Percentiles rank a stretch among this genome's conserved stretches.
Conservation (phyloP, 2,329 filamentous ascomycete species). For the Cladophialophora chaetospira region DNA sequence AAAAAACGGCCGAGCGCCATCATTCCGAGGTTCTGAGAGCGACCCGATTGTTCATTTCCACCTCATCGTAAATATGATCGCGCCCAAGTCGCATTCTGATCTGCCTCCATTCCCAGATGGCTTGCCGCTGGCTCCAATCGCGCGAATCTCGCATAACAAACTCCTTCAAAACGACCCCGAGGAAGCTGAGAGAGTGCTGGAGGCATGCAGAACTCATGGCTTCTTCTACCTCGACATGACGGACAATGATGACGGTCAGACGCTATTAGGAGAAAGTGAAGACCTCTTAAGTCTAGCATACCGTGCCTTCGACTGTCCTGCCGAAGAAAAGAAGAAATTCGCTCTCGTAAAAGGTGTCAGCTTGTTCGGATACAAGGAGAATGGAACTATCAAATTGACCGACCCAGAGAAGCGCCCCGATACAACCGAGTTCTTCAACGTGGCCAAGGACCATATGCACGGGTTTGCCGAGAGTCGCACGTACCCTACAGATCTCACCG, state of each 20-base stretch:
- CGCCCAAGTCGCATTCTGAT: background rate
- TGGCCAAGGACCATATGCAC: slow-evolving; percentile 14
- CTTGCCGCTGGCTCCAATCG: slow-evolving; percentile 45
- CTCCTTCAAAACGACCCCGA: slow-evolving; percentile 39
- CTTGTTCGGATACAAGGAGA: slow-evolving; percentile 37
- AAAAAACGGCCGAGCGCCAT: too few relatives aligned
- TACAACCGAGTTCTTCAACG: slow-evolving; percentile 30
- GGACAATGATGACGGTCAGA: slow-evolving; percentile 38
- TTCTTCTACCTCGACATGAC: slow-evolving; percentile 60
- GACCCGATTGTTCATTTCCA: background rate
- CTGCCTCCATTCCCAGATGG: slow-evolving; percentile 44
- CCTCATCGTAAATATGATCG: background rate
- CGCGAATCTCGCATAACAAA: slow-evolving; percentile 43
- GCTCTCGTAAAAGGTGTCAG: slow-evolving; percentile 12
- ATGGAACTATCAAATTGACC: slow-evolving; percentile 19
- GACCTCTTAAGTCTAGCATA: slow-evolving; percentile 49
- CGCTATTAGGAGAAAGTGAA: slow-evolving; percentile 45
- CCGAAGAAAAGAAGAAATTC: slow-evolving; percentile 34
- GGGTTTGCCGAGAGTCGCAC: slow-evolving; percentile 1
- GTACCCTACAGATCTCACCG: background rate
- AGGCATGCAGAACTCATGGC: slow-evolving; percentile 49
- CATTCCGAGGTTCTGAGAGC: too few relatives aligned
- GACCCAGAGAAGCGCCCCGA: slow-evolving; percentile 29
- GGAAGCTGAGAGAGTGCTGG: slow-evolving; percentile 41
- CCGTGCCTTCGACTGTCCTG: slow-evolving; percentile 52